Percentiles rank a stretch among this genome's conserved stretches.
These are phyloP conservation scores for Botrytis squamosa DNA, from an alignment of 2,329 filamentous ascomycete genomes.

Conservation along the genomic window DNA sequence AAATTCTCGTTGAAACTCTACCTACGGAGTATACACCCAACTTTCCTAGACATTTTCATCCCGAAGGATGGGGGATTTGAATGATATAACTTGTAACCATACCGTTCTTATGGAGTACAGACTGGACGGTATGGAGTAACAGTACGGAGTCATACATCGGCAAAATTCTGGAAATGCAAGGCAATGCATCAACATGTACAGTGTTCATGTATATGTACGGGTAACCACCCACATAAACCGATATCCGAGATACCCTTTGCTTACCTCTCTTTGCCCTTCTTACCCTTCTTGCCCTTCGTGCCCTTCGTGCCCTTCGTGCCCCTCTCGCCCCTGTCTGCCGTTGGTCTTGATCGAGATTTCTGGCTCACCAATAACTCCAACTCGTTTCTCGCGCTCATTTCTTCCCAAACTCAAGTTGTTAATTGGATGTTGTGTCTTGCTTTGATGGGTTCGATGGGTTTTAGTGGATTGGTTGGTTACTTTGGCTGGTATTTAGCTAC, in stretches of 20 bases:
- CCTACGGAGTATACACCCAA: background rate
- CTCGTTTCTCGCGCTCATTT: background rate
- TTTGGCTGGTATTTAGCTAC: background rate
- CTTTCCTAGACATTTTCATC: background rate
- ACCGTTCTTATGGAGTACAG: background rate
- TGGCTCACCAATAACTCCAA: background rate
- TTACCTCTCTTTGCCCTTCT: background rate
- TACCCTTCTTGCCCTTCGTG: background rate
- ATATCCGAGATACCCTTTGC: constrained; percentile 12
- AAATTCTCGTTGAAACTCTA: background rate
- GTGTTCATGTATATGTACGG: constrained; percentile 10
- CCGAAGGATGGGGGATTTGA: constrained; percentile 8
- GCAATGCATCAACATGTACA: constrained; percentile 3
- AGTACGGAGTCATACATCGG: background rate
- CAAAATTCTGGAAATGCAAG: constrained; percentile 15
- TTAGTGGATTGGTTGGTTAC: constrained; percentile 1
- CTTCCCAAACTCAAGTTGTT: background rate
- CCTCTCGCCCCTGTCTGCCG: background rate
- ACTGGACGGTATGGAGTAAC: background rate
- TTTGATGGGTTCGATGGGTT: background rate
- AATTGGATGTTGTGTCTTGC: constrained; percentile 11
- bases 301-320: background rate
- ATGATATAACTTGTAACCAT: background rate
- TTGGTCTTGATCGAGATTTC: background rate
- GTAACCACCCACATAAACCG: background rate